Base-by-base conservation (phyloP, 2,329 filamentous ascomycete species). In the Colletotrichum phormii region DNA sequence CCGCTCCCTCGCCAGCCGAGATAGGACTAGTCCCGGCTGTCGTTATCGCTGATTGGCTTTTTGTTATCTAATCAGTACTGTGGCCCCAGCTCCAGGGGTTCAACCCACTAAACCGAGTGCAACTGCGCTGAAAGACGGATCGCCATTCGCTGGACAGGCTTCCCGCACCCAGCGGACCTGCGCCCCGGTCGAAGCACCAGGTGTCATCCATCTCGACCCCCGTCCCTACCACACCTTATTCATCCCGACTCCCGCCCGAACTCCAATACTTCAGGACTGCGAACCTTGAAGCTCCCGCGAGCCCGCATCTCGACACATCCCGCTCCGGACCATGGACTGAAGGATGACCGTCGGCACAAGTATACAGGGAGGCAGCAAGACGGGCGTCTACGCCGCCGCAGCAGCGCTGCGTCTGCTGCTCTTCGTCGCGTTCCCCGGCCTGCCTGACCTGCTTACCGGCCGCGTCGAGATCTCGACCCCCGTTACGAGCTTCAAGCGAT, bases 401-500 rank as follows among this genome's bases (percentile, higher is more conserved):
- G 92, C 94, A 68, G 89, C 92, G 75, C 86, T 98, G 77, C 92
- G 97, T 77, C 87, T 98, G 73, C 84, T 94, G 68, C 89, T 98
- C 65, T 95, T 95, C 81, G 87, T 92, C 72, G 87, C 91, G 71
- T 98, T 98, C 80, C 95, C 97, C 75, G 90, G 90, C 49, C 87
- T 99, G 53, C 94, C 96, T 64, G 92, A 95, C 81, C 88, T 98
- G 75, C 88, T 99, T 75, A 97, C 95, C 24, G 94, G 93, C 75
- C 93, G 97, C 80, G 97, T 98, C 78, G 97, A 99, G 87, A 93
- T 99, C 79, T 98, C 97, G 57, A 99, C 97, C 26, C 96, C 97
- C 51, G 93, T 98, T 59, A 98, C 95, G 78, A 98, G 96, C 89
- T 99, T 98, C 89, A 98, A 98, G 87, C 91, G 97, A 90, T 87